These are phyloP conservation scores for Saccharomycopsis hybrid DNA, from an alignment of 1,139 yeast species.

Conservation along the genomic window DNA sequence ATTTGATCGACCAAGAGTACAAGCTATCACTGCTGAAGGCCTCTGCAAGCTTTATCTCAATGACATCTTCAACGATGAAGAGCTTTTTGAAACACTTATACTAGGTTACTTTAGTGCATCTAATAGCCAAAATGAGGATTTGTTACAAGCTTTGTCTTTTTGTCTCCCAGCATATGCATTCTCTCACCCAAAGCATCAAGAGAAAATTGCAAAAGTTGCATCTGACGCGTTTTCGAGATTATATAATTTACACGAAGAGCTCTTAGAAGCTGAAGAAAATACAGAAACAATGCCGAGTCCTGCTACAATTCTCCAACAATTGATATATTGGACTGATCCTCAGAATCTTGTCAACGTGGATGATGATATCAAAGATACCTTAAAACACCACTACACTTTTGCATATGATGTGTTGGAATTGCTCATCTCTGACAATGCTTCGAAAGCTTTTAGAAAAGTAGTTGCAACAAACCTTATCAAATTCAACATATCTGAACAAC, in stretches of 20 bases:
- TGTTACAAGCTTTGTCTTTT: slow-evolving; percentile 78
- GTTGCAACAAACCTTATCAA: slow-evolving; percentile 49
- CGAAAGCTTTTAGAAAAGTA: slow-evolving; percentile 42
- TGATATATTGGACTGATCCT: slow-evolving; percentile 86
- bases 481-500: slow-evolving; percentile 33
- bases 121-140: slow-evolving; percentile 54
- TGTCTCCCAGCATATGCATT: slow-evolving; percentile 88
- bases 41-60: slow-evolving; percentile 76
- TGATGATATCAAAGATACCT: slow-evolving; percentile 35
- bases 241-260: slow-evolving; percentile 36
- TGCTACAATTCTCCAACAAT: slow-evolving; percentile 61
- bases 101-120: slow-evolving; percentile 70
- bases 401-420: slow-evolving; percentile 50
- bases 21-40: slow-evolving; percentile 81
- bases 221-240: slow-evolving; percentile 63
- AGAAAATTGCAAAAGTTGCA: slow-evolving; percentile 54
- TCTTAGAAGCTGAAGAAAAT: slow-evolving; percentile 32
- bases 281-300: slow-evolving; percentile 39
- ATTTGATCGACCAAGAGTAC: slow-evolving; percentile 56
- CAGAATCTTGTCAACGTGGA: slow-evolving; percentile 50
- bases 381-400: slow-evolving; percentile 52
- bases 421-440: slow-evolving; percentile 42
- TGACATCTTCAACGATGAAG: slow-evolving; percentile 65
- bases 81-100: slow-evolving; percentile 64
- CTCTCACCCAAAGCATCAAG: slow-evolving; percentile 71